Conservation (phyloP, 73 alveolate species). For the Paraurostyla sp. region DNA sequence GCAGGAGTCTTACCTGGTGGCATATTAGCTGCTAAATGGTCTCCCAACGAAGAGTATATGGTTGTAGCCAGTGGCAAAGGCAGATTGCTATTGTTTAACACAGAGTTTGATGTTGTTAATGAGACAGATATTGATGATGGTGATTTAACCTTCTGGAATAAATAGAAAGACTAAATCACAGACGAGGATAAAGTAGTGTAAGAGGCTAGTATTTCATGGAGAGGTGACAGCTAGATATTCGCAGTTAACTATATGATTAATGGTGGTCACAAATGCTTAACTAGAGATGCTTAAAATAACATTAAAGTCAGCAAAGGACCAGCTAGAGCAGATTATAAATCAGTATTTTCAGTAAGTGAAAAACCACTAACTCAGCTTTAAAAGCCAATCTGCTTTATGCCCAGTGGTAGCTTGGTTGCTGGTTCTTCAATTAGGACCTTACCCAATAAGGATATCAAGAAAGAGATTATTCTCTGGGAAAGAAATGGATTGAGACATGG, state of each 20-base stretch:
- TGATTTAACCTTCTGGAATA: conserved; percentile 75
- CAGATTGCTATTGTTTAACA: conserved; percentile 61
- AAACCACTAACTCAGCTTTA: conserved; percentile 77
- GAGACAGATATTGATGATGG: conserved; percentile 83
- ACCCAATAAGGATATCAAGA: conserved; percentile 38
- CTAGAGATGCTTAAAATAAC: conserved; percentile 79
- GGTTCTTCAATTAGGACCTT: conserved; percentile 75
- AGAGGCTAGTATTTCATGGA: conserved; percentile 90
- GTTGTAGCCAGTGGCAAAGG: conserved; percentile 69
- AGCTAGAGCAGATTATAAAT: conserved; percentile 96
- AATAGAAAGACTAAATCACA: conserved; percentile 69
- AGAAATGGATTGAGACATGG: conserved; percentile 98
- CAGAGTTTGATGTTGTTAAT: conserved; percentile 72
- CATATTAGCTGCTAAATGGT: conserved; percentile 76
- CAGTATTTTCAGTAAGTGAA: conserved; percentile 86
- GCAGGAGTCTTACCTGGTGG: conserved; percentile 69
- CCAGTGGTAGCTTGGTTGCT: conserved; percentile 94
- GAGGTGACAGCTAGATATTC: conserved; percentile 87
- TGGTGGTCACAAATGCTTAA: conserved; percentile 92
- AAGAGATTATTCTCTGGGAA: conserved; percentile 96
- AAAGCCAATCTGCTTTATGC: conserved; percentile 90
- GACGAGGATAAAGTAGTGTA: conserved; percentile 24
- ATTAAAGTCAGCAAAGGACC: conserved; percentile 92
- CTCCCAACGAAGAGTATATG: conserved; percentile 78
- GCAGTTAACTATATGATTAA: conserved; percentile 80